phyloP scores from a whole-genome alignment of 768 basidiomycete genomes.

The Erythrobasidium yunnanense region DNA sequence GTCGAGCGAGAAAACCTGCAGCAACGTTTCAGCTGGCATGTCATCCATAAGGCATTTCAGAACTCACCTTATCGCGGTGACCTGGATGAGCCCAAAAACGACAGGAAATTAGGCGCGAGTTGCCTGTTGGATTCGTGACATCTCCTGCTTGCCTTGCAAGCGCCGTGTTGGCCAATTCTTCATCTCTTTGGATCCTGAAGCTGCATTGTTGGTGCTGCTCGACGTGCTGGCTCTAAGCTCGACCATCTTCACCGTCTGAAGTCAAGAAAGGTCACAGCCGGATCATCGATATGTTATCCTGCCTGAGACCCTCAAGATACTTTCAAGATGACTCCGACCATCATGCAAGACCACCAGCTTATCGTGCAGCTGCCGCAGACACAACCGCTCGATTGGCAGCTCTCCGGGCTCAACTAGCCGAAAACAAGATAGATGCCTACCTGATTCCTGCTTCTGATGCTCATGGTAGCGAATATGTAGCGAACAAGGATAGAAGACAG shows the following conservation, averaged over 20 bases:
- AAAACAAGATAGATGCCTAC: slow-evolving; percentile 34
- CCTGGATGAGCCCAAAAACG: no score
- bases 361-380: slow-evolving; percentile 9
- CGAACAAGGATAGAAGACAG: slow-evolving; percentile 16
- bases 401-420: slow-evolving; percentile 30
- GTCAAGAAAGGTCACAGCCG: no score
- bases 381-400: slow-evolving; percentile 29
- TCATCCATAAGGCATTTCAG: no score
- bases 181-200: no score
- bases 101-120: no score
- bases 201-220: no score
- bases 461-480: slow-evolving; percentile 25
- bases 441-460: slow-evolving; percentile 27
- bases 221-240: no score
- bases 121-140: no score
- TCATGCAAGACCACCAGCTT: neutral
- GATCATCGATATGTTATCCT: no score
- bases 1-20: slow-evolving; percentile 17
- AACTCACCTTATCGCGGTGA: slow-evolving; percentile 17
- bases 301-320: neutral
- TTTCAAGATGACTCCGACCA: neutral
- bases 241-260: no score
- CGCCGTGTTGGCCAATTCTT: slow-evolving; percentile 17
- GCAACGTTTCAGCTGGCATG: neutral
- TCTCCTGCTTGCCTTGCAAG: no score